Conservation (phyloP, 2,329 filamentous ascomycete species). For the Exophiala xenobiotica region DNA sequence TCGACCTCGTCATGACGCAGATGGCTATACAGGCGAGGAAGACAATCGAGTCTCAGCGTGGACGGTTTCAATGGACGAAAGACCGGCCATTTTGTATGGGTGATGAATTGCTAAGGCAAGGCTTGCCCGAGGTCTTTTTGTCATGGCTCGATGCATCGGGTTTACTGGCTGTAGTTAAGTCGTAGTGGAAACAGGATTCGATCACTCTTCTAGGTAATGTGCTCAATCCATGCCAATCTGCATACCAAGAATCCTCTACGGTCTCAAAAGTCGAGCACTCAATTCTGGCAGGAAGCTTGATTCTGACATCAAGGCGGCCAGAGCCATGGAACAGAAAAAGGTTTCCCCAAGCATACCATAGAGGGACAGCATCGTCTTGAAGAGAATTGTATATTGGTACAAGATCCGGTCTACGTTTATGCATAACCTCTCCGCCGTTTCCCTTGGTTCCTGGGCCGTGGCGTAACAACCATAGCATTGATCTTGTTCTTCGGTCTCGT, state of each 20-base stretch:
- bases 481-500: constrained; percentile 83
- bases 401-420: constrained; percentile 7
- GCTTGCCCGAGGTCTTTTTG: constrained; percentile 3
- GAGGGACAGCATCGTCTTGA: not conserved
- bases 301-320: too few relatives aligned
- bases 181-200: too few relatives aligned
- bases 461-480: constrained; percentile 87
- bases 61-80: constrained; percentile 5
- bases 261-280: too few relatives aligned
- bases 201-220: too few relatives aligned
- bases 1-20: not conserved
- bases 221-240: too few relatives aligned
- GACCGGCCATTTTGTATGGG: constrained; percentile 3
- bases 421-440: constrained; percentile 61
- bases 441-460: constrained; percentile 84
- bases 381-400: constrained; percentile 10
- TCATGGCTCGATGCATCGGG: constrained; percentile 4
- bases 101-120: constrained; percentile 4
- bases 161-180: not conserved
- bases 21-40: not conserved
- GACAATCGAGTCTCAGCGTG: constrained; percentile 5
- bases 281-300: too few relatives aligned
- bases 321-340: too few relatives aligned
- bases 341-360: too few relatives aligned
- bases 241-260: too few relatives aligned